Evolutionary conservation across 2,329 filamentous ascomycete species (phyloP), one percentile per base, ranked within the genome.

Genomic region (Fusarium liriodendri): DNA sequence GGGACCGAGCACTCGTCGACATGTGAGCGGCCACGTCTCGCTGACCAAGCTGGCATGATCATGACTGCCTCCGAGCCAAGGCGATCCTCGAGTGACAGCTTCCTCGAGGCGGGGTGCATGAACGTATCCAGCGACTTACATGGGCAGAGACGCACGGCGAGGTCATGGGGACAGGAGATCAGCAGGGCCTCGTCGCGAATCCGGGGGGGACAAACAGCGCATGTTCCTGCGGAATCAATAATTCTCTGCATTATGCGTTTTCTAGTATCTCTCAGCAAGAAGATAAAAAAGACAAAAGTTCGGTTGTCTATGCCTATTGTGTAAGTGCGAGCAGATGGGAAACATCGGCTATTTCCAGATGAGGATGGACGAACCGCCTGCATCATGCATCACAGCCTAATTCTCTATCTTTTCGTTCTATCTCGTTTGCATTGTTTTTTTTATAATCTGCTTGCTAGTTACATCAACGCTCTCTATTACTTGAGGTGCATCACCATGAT

Each of bases 401-500:
- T 18, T 25, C 22, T 38, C 38, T 37, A 25, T 33, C n/a, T 14
- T 14, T n/a, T 54, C 37, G 22, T 40, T 32, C 20, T 45, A 25
- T 67, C 40, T 66, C 42, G 42, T 32, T 38, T 59, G 8, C 32
- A 35, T 50, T 32, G n/a, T 42, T 40, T 63, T 62, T 40, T 63
- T 62, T 20, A n/a, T 40, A 54, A 27, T 52, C 16, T 70, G 61
- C 62, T 55, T 22, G 37, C 74, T 75, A 64, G 33, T 27, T 73
- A 63, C 47, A 45, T 47, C 35, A 42, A 55, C n/a, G 22, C 42
- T 22, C 50, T 45, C 37, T 14, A 35, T 86, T 87, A 98, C 83
- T 91, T 88, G 81, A 98, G 83, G 81, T 94, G 92, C 82, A 97
- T 88, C 73, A 98, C 86, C 95, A 98, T 97, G 66, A 89, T 88